Base-by-base conservation (phyloP, 2,329 filamentous ascomycete genomes). In the Fusarium globosum region DNA sequence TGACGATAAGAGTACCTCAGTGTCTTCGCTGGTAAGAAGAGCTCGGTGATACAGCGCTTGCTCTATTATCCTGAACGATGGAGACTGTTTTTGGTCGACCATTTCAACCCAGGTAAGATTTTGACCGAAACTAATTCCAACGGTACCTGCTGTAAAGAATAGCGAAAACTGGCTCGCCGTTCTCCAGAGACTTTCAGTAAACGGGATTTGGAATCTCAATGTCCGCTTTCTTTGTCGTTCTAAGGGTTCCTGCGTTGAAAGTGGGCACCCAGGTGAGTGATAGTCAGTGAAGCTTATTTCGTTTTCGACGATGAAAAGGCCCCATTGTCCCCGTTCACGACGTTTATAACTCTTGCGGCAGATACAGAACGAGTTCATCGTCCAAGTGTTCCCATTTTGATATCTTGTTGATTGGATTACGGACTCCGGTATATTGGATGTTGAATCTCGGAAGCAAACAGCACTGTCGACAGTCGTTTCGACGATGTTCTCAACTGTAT, bases 111-210 rank as follows among this genome's bases (percentile, higher is more conserved):
- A 48, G 20, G 4, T 1, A 3, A 48, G 26, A 4, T 1, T 21
- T 21, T 48, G 45, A 6, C 45, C 26, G 6, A 48, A 28, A 15
- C 9, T 4, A 2, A 48, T 28, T 0, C 43, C 43, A 5, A 23
- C 23, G 0, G 18, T 46, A 0, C 43, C 43, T 7, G 13, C 6
- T 21, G 23, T 28, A 15, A 28, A 28, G 8, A 28, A 21, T 5
- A 46, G 43, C 4, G 26, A 46, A 3, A 46, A 46, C 7, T 46
- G 18, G 13, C 18, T 46, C 0, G 26, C 6, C 0, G 1, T 7
- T 28, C 6, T 46, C 23, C 26, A 28, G 8, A 3, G 43, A 0
- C 23, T 0, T 28, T 4, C 0, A 0, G 1, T 0, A 11, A 46
- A 21, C 15, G 43, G 43, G 6, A 46, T 3, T 11, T 9, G 18